Evolutionary conservation across 1,139 yeast species (phyloP).

Genomic region (Taphrina betulina): DNA sequence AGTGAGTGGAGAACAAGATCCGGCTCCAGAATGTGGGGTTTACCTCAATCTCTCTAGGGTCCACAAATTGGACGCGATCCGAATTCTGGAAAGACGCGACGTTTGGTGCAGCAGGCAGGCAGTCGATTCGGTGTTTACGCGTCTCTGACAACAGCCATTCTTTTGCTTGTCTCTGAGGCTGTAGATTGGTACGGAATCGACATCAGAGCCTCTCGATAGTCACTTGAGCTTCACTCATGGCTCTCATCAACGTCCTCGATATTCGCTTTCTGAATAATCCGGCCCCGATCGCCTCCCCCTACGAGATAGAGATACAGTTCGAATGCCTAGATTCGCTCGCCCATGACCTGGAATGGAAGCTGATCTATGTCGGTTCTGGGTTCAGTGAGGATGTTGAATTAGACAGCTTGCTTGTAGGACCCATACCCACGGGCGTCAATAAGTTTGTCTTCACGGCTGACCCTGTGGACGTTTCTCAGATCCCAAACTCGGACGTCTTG

Average conservation of each 20-base stretch:
- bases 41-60: no score
- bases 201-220: no score
- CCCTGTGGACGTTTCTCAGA: slow-evolving; percentile 92
- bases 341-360: slow-evolving; percentile 83
- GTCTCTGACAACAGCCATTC: no score
- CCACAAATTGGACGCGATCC: no score
- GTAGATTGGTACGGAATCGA: no score
- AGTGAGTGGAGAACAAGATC: no score
- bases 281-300: slow-evolving; percentile 88
- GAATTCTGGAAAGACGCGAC: no score
- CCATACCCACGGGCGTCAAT: slow-evolving; percentile 95
- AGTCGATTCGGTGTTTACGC: no score
- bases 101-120: no score
- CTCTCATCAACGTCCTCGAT: slow-evolving; percentile 68
- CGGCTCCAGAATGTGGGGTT: no score
- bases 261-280: slow-evolving; percentile 93
- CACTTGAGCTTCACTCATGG: no score
- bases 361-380: slow-evolving; percentile 94
- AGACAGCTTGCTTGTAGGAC: slow-evolving; percentile 93
- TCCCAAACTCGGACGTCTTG: slow-evolving; percentile 92
- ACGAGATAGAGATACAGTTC: slow-evolving; percentile 94
- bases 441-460: slow-evolving; percentile 91
- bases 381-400: slow-evolving; percentile 86
- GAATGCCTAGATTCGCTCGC: slow-evolving; percentile 85
- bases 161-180: no score